These are phyloP conservation scores for Scytalidium lignicola DNA, from an alignment of 2,329 filamentous ascomycete species.

Conservation along the genomic window DNA sequence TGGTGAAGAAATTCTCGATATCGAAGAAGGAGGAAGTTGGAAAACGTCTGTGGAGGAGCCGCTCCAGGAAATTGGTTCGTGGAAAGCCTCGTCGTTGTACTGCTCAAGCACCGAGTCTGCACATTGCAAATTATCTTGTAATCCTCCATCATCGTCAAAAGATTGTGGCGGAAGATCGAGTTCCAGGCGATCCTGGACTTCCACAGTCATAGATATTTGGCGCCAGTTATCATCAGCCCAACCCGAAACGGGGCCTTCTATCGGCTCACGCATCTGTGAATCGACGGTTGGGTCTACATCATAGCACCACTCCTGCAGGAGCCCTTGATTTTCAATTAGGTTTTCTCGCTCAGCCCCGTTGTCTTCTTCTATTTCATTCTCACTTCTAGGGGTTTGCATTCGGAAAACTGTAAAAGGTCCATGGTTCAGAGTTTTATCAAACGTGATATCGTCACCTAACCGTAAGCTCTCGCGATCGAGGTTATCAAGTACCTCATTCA, in stretches of 20 bases:
- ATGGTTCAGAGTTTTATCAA: not conserved
- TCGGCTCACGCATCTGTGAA: not conserved
- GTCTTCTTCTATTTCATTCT: not conserved
- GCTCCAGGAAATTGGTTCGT: conserved; percentile 4
- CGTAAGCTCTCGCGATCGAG: not conserved
- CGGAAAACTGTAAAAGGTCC: not conserved
- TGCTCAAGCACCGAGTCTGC: not conserved
- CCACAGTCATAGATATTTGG: not conserved
- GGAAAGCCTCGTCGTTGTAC: not conserved
- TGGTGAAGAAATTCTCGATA: not conserved
- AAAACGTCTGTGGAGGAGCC: not conserved
- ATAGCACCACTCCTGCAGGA: not conserved
- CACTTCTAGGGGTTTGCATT: not conserved
- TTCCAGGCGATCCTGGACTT: not conserved
- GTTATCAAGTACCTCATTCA: not conserved
- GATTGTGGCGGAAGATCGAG: not conserved
- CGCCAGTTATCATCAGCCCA: not conserved
- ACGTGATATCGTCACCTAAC: not conserved
- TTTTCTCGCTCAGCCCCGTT: not conserved
- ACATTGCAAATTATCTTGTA: not conserved
- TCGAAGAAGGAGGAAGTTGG: not conserved
- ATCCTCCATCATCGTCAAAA: not conserved
- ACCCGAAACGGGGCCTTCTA: not conserved
- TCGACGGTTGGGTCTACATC: not conserved
- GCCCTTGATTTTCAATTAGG: not conserved